phyloP scores from a whole-genome alignment of 1,284 basidiomycete genomes.

The Tilletia setariae region DNA sequence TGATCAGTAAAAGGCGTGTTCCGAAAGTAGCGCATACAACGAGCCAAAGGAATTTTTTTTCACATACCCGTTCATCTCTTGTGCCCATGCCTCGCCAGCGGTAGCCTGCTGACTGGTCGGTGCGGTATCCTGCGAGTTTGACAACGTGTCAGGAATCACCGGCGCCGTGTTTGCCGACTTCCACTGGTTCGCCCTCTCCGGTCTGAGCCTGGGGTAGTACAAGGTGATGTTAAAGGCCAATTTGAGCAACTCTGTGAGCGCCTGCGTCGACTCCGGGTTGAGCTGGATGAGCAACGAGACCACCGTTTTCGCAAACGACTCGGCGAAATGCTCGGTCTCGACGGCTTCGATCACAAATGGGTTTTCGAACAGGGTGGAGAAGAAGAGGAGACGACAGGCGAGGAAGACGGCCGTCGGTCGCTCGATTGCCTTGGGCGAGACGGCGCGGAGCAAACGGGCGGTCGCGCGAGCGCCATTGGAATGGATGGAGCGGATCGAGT shows the following conservation, averaged over 20 bases:
- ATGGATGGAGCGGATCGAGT: slow-evolving; percentile 12
- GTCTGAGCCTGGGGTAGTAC: slow-evolving; percentile 38
- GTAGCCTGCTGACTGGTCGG: background rate
- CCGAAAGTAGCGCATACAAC: too few relatives aligned
- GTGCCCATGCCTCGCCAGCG: slow-evolving; percentile 5
- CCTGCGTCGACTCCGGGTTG: slow-evolving; percentile 23
- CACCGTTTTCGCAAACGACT: slow-evolving; percentile 18
- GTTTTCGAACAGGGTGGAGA: slow-evolving; percentile 45
- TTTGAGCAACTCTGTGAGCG: slow-evolving; percentile 41
- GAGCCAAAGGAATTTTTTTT: too few relatives aligned
- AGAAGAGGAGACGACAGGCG: slow-evolving; percentile 40
- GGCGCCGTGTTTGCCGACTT: slow-evolving; percentile 14
- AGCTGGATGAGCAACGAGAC: slow-evolving; percentile 17
- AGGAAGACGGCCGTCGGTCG: slow-evolving; percentile 40
- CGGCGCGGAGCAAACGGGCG: slow-evolving; percentile 4
- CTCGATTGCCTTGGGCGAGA: slow-evolving; percentile 19
- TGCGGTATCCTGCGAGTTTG: background rate
- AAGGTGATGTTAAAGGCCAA: slow-evolving; percentile 44
- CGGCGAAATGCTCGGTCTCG: slow-evolving; percentile 17
- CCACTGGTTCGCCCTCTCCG: slow-evolving; percentile 23
- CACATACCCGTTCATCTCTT: slow-evolving; percentile 7
- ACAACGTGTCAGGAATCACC: background rate
- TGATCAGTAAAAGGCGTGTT: background rate
- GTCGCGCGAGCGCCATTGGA: slow-evolving; percentile 27
- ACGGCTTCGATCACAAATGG: slow-evolving; percentile 40